Base-by-base conservation (phyloP, 2,329 filamentous ascomycete genomes). In the Ophiostoma piceae region DNA sequence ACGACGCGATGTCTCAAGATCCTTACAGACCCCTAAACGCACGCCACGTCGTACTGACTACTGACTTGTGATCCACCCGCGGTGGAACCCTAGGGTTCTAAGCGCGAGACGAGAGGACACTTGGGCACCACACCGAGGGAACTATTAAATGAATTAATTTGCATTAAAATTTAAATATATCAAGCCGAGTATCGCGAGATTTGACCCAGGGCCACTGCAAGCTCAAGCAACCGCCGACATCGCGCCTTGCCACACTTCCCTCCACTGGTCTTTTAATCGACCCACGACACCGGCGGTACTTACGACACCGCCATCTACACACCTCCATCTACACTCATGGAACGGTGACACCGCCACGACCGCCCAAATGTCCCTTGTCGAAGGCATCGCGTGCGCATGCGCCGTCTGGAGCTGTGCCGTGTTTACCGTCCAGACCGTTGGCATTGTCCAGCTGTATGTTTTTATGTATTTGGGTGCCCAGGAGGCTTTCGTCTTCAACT, bases 401-500 rank as follows among this genome's bases (percentile, higher is more conserved):
- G 47, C 32, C 35, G 29, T 60, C 19, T 68, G 67, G 67, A 60
- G 47, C 47, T n/a, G 29, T 12, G 9, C 26, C 12, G 35, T 41
- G 19, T 39, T 68, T 22, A 16, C 9, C 32, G 67, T 57, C 26
- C 67, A 68, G 67, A 26, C 67, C 47, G 43, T 60, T 35, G 67
- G 37, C 54, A 35, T 43, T 9, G 11, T 37, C n/a, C 54, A 35
- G 51, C n/a, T 67, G 66, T 67, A 29, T 12, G 66, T 67, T 22
- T 22, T 26, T 6, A 39, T 11, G 32, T 22, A 2, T 37, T 14
- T 1, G 12, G 14, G n/a, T 26, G 37, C 3, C 39, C 9, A 8
- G 35, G 5, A 35, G 35, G 35, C 35, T 35, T 54, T 4, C 43
- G 5, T 1, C 41, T 47, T 14, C 41, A 6, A 47, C 7, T 16